Base-by-base conservation (phyloP, 441 rosid genomes). In the Populus hybrid region DNA sequence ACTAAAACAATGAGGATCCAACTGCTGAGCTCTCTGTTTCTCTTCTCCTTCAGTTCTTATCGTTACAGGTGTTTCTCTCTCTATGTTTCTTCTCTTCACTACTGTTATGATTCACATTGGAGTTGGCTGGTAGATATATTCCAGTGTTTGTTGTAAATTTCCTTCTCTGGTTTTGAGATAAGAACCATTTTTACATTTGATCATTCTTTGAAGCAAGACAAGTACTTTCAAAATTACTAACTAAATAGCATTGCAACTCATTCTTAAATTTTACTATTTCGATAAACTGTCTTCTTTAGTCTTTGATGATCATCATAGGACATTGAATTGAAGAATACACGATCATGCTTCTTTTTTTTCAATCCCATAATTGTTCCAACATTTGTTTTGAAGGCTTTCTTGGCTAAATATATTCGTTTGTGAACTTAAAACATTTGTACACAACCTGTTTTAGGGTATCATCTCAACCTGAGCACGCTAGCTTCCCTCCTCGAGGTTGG, bases 401-500 rank as follows among this genome's bases (percentile, higher is more conserved):
- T 61, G 28, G 23, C 28, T 61, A 61, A 61, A 8, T 45, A 45
- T 45, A 11, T 45, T 12, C 3, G 53, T 59, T 9, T 61, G 65
- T 61, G 14, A 68, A 14, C 38, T 28, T 20, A 18, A 26, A 6
- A 66, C n/a, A 20, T 69, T 2, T 7, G 29, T 14, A 33, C 67
- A 9, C n/a, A 40, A 29, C 7, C 64, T 8, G 6, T 82, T 83
- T 82, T 90, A 91, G 97, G 86, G 73, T 86, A 35, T 82, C 75
- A 64, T 80, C 84, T 68, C 68, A 74, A n/a, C 7, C 31, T 26
- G 73, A 75, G 31, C 94, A 72, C 73, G 94, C 95, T 69, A 84
- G 84, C 83, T 79, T 78, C 40, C 98, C 99, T 16, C 98, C 98
- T 16, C 88, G 98, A 90, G 99, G 99, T 53, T 96, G 99, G 98